Evolutionary conservation across 148 eudicot species (phyloP).

Genomic region (Arbutus unedo): DNA sequence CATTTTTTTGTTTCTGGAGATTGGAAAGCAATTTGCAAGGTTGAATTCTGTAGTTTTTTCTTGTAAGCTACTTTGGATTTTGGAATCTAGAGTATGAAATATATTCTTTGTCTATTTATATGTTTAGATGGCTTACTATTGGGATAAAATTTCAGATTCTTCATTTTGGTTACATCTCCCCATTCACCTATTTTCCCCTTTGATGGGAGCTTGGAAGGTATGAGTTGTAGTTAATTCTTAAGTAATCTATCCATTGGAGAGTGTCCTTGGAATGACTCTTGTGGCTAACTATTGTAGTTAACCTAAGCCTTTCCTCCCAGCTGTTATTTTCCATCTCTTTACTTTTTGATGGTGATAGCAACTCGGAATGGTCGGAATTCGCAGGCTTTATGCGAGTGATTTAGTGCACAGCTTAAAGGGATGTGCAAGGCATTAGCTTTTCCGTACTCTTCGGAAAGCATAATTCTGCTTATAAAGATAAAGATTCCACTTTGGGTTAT

Average conservation of each 20-base stretch:
- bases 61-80: background rate
- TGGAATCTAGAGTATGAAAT: background rate
- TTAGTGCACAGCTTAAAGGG: background rate
- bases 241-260: background rate
- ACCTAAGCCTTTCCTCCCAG: background rate
- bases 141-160: background rate
- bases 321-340: background rate
- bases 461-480: background rate
- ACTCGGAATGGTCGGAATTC: background rate
- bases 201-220: slow-evolving; percentile 1
- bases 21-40: background rate
- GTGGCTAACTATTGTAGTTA: background rate
- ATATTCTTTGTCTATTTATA: background rate
- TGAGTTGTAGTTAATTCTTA: background rate
- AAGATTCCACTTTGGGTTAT: background rate
- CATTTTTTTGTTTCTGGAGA: background rate
- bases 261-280: background rate
- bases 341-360: background rate
- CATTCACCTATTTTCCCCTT: background rate
- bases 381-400: background rate
- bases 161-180: background rate
- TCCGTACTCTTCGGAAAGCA: background rate
- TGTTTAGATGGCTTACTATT: background rate
- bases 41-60: background rate
- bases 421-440: background rate